Evolutionary conservation across 2,329 filamentous ascomycete genomes (phyloP), one percentile per base, ranked within the genome.

Genomic region (Chalara sp.): DNA sequence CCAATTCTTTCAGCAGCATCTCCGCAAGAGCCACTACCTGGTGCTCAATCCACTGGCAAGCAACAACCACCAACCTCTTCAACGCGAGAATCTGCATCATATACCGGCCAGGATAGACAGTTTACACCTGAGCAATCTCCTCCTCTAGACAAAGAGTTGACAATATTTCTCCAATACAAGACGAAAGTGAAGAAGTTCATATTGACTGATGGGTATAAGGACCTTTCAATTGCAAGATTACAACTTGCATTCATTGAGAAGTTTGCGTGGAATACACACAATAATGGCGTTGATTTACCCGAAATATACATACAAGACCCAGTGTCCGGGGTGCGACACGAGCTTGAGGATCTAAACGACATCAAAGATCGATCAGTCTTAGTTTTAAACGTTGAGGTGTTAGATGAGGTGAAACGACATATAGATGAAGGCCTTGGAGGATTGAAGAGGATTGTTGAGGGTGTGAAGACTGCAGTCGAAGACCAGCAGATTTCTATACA

Each of bases 291-390:
- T 11, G 93, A 99, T 65, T 72, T 99, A 44, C 93, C 93, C 0
- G 93, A 99, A 61, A 97, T 99, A 12, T 96, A 99, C 67, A 93
- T 99, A 12, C 93, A 99, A 67, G 93, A 99, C 66, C 86, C 91
- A 0, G 80, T 96, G 2, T 97, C 93, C 6, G 93, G 93, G 1
- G 87, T 99, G n/a, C 86, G 93, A 12, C 92, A 99, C 67, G 93
- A 99, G 70, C 73, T 99, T 29, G 93, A 99, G 67, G 93, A 99
- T 64, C 74, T 99, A 32, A 81, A 76, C 13, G 93, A 99, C 65
- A 87, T 99, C 62, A 96, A 95, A 69, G 93, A 99, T 66, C 82
- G 92, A 32, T 90, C 90, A 1, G 93, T 99, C 1, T 76, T 99
- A n/a, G 95, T 93, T 0, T 74, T 99, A 41, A 99, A 99, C 60